Evolutionary conservation across 1,284 basidiomycete species (phyloP).

Genomic region (Papiliotrema fonsecae): DNA sequence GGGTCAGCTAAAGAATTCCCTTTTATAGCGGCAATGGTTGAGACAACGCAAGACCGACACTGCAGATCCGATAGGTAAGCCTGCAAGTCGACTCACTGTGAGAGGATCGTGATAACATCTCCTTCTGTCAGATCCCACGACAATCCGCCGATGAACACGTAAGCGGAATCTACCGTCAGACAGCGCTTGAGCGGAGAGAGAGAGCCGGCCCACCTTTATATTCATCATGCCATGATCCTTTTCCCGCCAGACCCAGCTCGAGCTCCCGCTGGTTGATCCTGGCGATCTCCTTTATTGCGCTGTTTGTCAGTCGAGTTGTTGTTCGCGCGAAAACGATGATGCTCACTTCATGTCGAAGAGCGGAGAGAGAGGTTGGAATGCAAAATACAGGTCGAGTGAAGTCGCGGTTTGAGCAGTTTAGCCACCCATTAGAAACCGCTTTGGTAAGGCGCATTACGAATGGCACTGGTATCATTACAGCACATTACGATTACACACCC

Average conservation of each 20-base stretch:
- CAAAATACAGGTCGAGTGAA: too few species aligned
- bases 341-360: not conserved
- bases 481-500: too few species aligned
- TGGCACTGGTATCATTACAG: too few species aligned
- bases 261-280: conserved; percentile 89
- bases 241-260: conserved; percentile 61
- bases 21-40: not conserved
- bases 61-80: too few species aligned
- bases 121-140: conserved; percentile 87
- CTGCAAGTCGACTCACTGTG: conserved; percentile 62
- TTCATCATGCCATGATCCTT: conserved; percentile 92
- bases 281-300: conserved; percentile 87
- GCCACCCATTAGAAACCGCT: too few species aligned
- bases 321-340: not conserved
- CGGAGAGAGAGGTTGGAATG: too few species aligned
- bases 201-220: conserved; percentile 63
- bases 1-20: not conserved
- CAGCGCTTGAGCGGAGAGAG: not conserved
- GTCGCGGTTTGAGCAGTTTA: too few species aligned
- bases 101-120: conserved; percentile 95
- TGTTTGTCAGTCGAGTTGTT: conserved; percentile 41
- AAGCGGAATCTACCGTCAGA: conserved; percentile 71
- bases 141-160: conserved; percentile 86
- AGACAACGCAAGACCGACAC: not conserved
- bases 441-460: too few species aligned